Evolutionary conservation across 2,329 filamentous ascomycete species (phyloP).

Genomic region (Berkeleyomyces basicola): DNA sequence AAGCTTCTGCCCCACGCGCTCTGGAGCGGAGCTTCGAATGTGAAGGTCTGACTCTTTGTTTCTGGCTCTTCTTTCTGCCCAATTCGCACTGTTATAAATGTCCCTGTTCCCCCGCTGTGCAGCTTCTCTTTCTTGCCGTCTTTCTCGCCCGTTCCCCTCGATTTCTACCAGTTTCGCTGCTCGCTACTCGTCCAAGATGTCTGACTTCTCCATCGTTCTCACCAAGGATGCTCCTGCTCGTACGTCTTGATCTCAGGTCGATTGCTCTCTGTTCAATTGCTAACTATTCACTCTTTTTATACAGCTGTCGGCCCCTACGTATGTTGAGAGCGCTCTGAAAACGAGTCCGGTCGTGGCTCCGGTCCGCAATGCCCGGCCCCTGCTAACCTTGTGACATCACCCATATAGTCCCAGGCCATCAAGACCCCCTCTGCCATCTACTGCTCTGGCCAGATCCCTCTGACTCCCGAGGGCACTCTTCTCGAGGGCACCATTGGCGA

Average conservation of each 20-base stretch:
- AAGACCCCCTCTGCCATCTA: slow-evolving; percentile 50
- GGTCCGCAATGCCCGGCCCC: background rate
- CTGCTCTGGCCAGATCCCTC: slow-evolving; percentile 59
- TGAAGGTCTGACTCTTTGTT: background rate
- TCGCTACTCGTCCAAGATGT: slow-evolving; percentile 8
- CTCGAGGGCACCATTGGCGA: slow-evolving; percentile 43
- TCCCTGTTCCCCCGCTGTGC: slow-evolving; percentile 1
- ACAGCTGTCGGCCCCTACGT: slow-evolving; percentile 48
- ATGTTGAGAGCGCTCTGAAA: slow-evolving; percentile 19
- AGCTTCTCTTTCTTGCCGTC: background rate
- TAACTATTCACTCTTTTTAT: background rate
- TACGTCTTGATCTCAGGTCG: slow-evolving; percentile 23
- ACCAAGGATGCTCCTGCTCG: slow-evolving; percentile 42
- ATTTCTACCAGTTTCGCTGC: slow-evolving; percentile 4
- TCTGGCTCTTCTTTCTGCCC: background rate
- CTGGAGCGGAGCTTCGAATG: slow-evolving; percentile 9
- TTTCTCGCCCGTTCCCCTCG: background rate
- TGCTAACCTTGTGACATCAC: background rate
- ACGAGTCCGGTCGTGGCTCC: background rate
- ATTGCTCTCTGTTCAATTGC: background rate
- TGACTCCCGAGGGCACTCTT: slow-evolving; percentile 38
- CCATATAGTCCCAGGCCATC: slow-evolving; percentile 43
- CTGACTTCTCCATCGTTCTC: slow-evolving; percentile 26
- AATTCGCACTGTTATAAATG: background rate
- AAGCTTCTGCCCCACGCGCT: slow-evolving; percentile 8